Conservation (phyloP, 768 basidiomycete species). For the Boletales sp. region DNA sequence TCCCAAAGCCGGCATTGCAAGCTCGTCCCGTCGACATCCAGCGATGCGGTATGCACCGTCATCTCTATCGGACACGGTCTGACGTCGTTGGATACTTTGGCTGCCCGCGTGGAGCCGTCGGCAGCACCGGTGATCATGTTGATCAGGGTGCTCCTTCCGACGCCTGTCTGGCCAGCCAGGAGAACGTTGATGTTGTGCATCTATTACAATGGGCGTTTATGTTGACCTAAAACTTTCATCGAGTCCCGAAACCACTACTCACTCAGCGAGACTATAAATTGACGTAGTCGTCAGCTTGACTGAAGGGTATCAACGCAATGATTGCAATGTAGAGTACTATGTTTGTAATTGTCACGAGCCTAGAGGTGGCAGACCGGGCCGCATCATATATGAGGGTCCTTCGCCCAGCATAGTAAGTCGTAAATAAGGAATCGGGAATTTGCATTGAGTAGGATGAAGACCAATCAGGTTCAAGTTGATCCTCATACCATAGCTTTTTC, state of each 20-base stretch:
- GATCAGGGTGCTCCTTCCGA: constrained; percentile 26
- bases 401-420: no score
- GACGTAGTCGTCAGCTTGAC: no score
- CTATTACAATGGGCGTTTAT: background rate
- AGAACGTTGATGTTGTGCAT: constrained; percentile 11
- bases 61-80: constrained; percentile 24
- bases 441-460: no score
- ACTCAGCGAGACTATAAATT: background rate
- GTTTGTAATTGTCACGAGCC: no score
- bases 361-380: no score
- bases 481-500: no score
- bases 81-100: constrained; percentile 23
- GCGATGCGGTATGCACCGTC: constrained; percentile 6
- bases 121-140: constrained; percentile 23
- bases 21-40: constrained; percentile 2
- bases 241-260: constrained; percentile 1
- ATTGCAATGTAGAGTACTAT: no score
- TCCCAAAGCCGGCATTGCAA: constrained; percentile 21
- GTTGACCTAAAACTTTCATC: background rate
- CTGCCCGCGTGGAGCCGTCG: constrained; percentile 7
- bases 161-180: constrained; percentile 26
- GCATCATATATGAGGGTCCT: no score
- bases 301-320: no score
- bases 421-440: no score
- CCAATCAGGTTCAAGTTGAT: no score